phyloP scores from a whole-genome alignment of 139 green algal genomes.

The Ostreobium quekettii region DNA sequence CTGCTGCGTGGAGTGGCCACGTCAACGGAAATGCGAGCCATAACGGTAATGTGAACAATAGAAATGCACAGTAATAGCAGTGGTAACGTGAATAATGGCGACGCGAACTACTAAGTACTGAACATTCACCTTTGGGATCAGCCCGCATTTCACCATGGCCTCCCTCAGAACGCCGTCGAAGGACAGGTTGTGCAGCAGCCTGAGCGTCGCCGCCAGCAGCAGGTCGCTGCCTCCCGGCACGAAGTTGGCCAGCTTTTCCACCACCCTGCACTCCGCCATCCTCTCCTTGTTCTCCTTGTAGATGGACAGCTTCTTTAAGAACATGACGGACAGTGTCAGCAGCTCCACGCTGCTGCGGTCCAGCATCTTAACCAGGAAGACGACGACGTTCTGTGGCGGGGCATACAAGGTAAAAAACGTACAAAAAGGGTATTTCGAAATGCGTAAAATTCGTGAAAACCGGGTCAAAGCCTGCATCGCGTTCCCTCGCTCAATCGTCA shows the following conservation, averaged over 20 bases:
- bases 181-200: slow-evolving; percentile 80
- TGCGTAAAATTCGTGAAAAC: background rate
- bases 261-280: slow-evolving; percentile 43
- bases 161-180: slow-evolving; percentile 64
- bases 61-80: too few relatives aligned
- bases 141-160: slow-evolving; percentile 60
- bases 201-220: slow-evolving; percentile 57
- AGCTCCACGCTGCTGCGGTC: slow-evolving; percentile 67
- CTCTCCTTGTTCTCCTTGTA: slow-evolving; percentile 58
- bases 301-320: slow-evolving; percentile 75
- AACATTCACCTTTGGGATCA: slow-evolving; percentile 67
- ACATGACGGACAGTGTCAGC: slow-evolving; percentile 65
- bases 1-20: too few relatives aligned
- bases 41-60: too few relatives aligned
- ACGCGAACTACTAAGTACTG: too few relatives aligned
- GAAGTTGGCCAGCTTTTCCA: slow-evolving; percentile 56
- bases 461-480: too few relatives aligned
- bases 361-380: slow-evolving; percentile 68
- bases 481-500: too few relatives aligned
- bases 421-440: too few relatives aligned
- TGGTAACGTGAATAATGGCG: too few relatives aligned
- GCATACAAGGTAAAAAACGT: too few relatives aligned
- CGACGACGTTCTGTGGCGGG: slow-evolving; percentile 54
- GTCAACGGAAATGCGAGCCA: too few relatives aligned
- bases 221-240: slow-evolving; percentile 53